Evolutionary conservation across 306 rosid species (phyloP).

Genomic region (Fragaria vesca): DNA sequence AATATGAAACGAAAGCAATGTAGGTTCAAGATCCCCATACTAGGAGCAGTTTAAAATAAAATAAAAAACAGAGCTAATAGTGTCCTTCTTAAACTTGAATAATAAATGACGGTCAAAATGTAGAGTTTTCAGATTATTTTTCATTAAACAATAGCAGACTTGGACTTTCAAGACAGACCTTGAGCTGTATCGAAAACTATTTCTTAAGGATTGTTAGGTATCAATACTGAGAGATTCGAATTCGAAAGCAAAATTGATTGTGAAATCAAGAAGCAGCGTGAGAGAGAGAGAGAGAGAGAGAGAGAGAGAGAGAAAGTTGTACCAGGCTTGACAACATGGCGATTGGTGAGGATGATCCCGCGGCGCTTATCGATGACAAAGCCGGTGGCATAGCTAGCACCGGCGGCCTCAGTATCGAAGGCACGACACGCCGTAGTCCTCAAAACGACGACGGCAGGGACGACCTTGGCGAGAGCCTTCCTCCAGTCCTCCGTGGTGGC

Average conservation of each 20-base stretch:
- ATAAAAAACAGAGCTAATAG: neutral
- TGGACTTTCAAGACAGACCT: too few species aligned
- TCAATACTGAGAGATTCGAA: too few species aligned
- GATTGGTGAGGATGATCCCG: constrained; percentile 92
- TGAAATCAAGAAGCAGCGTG: neutral
- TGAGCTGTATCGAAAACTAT: too few species aligned
- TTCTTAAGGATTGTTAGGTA: too few species aligned
- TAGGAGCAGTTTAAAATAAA: constrained; percentile 6
- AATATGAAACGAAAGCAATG: neutral
- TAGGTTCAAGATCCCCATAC: neutral
- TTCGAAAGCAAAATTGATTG: neutral
- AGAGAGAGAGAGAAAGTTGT: neutral
- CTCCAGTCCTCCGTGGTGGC: constrained; percentile 96
- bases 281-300: neutral
- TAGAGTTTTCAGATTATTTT: neutral
- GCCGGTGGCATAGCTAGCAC: constrained; percentile 85
- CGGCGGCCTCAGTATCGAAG: constrained; percentile 91
- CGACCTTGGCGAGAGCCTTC: constrained; percentile 71
- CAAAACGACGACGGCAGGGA: constrained; percentile 87
- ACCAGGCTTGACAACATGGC: constrained; percentile 98
- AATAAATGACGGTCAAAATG: neutral
- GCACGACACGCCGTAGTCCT: constrained; percentile 83
- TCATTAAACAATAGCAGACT: neutral
- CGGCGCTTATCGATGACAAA: constrained; percentile 90
- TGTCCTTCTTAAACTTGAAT: neutral